Conservation (phyloP, 2,329 filamentous ascomycete species). For the Hypoxylon sp. region DNA sequence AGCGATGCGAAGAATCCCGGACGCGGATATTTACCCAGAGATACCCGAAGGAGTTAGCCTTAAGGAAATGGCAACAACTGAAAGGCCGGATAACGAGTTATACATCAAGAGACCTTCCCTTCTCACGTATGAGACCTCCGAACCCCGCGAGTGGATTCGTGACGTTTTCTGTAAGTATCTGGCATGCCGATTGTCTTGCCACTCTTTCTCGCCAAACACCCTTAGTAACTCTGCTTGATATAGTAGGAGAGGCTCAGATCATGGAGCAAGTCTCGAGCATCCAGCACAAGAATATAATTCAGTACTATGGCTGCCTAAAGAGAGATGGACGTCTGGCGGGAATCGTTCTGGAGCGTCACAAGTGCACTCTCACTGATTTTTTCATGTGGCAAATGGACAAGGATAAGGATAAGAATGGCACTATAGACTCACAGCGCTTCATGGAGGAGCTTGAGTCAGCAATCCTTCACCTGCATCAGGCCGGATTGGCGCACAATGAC, state of each 20-base stretch:
- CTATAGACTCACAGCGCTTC: constrained; percentile 30
- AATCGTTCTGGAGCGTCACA: constrained; percentile 37
- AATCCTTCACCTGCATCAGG: constrained; percentile 32
- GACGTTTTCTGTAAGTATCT: constrained; percentile 40
- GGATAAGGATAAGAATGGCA: constrained; percentile 28
- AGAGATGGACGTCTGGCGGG: constrained; percentile 31
- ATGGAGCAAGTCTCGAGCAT: constrained; percentile 38
- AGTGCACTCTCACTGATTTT: constrained; percentile 32
- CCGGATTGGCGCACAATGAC: constrained; percentile 40
- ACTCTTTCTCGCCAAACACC: constrained; percentile 24
- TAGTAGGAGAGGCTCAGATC: constrained; percentile 40
- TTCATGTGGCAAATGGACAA: constrained; percentile 36
- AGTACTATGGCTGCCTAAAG: constrained; percentile 38
- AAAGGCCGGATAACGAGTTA: constrained; percentile 28
- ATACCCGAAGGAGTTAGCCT: constrained; percentile 35
- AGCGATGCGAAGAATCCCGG: constrained; percentile 36
- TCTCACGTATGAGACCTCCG: constrained; percentile 31
- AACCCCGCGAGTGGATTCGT: constrained; percentile 23
- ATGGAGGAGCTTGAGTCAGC: constrained; percentile 39
- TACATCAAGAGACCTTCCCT: constrained; percentile 42
- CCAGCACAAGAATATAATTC: constrained; percentile 40
- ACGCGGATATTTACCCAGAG: constrained; percentile 41
- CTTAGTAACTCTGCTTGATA: constrained; percentile 23
- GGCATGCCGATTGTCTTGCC: constrained; percentile 19
- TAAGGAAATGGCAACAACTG: constrained; percentile 19